phyloP scores from a whole-genome alignment of 768 basidiomycete genomes.

The Holtermanniella nyarrowii region DNA sequence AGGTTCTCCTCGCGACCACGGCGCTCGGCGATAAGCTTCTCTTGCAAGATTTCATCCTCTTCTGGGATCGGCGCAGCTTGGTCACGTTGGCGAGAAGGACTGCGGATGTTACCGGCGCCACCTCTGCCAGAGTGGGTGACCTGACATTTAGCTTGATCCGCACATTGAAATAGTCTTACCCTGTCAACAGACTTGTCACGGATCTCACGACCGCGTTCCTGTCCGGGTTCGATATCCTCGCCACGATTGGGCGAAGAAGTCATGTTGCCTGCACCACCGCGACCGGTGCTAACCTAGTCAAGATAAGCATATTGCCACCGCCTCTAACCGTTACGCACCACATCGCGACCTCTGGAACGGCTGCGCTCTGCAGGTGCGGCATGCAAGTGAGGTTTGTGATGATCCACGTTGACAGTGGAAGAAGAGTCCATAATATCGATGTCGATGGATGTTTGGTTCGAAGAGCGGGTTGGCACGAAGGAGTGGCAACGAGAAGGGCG shows the following conservation, averaged over 20 bases:
- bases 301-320: not conserved
- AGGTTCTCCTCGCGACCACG: slow-evolving; percentile 30
- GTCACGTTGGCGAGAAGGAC: slow-evolving; percentile 53
- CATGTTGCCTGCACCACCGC: slow-evolving; percentile 37
- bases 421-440: not conserved
- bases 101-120: slow-evolving; percentile 74
- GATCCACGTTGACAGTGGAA: not conserved
- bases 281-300: slow-evolving; percentile 27
- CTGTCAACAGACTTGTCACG: slow-evolving; percentile 17
- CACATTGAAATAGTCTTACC: slow-evolving; percentile 6
- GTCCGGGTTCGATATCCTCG: slow-evolving; percentile 21
- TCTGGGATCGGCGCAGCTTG: slow-evolving; percentile 14
- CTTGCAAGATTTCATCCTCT: slow-evolving; percentile 29
- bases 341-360: not conserved
- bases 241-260: slow-evolving; percentile 29
- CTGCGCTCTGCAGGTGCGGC: not conserved
- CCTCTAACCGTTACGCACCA: not conserved
- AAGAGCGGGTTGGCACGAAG: not conserved
- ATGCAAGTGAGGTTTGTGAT: not conserved
- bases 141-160: slow-evolving; percentile 9
- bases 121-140: slow-evolving; percentile 55
- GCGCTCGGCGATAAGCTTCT: slow-evolving; percentile 25
- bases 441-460: not conserved
- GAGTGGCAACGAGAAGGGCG: not conserved
- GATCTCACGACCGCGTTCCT: slow-evolving; percentile 31